Conservation (phyloP, 1,139 yeast species). For the Nematodospora anomalae region DNA sequence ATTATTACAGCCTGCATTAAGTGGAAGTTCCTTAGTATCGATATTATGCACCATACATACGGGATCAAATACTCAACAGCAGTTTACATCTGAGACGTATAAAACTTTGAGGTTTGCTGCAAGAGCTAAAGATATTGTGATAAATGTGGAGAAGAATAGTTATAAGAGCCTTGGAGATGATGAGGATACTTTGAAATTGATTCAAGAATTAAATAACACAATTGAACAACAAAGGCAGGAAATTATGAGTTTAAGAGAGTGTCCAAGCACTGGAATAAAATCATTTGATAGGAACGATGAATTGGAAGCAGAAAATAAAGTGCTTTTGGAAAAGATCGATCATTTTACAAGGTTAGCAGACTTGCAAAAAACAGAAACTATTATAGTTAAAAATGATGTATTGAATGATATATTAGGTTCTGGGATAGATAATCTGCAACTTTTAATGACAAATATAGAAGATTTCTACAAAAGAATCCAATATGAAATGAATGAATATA, state of each 20-base stretch:
- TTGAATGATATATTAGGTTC: conserved; percentile 51
- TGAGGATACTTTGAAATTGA: conserved; percentile 44
- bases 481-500: conserved; percentile 60
- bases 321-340: conserved; percentile 66
- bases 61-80: conserved; percentile 33
- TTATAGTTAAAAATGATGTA: conserved; percentile 54
- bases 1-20: conserved; percentile 83
- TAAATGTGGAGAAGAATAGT: conserved; percentile 63
- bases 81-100: conserved; percentile 70
- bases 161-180: conserved; percentile 28
- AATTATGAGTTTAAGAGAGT: conserved; percentile 28
- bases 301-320: conserved; percentile 59
- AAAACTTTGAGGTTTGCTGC: conserved; percentile 92
- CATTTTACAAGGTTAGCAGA: conserved; percentile 65
- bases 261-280: conserved; percentile 1
- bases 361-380: conserved; percentile 54
- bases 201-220: conserved; percentile 48
- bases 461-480: conserved; percentile 45
- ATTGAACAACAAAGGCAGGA: conserved; percentile 47
- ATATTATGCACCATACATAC: conserved; percentile 84
- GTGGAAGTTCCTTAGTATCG: conserved; percentile 84
- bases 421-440: conserved; percentile 31
- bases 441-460: conserved; percentile 47
- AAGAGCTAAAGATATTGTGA: conserved; percentile 80
- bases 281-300: conserved; percentile 10